phyloP scores from a whole-genome alignment of 768 basidiomycete genomes.

The Mycena floridula region DNA sequence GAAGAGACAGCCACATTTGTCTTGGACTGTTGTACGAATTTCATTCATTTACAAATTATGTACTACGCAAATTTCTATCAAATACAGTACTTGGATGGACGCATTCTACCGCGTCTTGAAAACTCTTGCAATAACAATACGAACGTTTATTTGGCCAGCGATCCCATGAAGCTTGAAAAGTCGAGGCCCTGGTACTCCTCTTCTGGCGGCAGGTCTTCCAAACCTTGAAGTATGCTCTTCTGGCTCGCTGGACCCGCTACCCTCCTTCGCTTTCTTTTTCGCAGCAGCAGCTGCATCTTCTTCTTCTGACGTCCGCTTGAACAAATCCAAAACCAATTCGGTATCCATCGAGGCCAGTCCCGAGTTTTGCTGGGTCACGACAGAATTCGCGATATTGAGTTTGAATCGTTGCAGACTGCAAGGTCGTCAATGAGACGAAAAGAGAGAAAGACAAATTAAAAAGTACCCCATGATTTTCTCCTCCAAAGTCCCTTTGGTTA shows the following conservation, averaged over 20 bases:
- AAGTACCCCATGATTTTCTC: slow-evolving; percentile 99
- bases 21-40: no score
- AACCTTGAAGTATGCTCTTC: slow-evolving; percentile 81
- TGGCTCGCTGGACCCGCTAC: slow-evolving; percentile 57
- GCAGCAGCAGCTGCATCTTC: slow-evolving; percentile 51
- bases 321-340: slow-evolving; percentile 91
- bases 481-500: slow-evolving; percentile 95
- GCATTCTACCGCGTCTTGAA: background rate
- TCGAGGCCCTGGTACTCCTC: slow-evolving; percentile 90
- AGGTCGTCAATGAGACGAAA: slow-evolving; percentile 5
- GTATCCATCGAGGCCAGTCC: slow-evolving; percentile 95
- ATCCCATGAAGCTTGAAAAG: slow-evolving; percentile 82
- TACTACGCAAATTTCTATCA: background rate
- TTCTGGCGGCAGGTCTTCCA: slow-evolving; percentile 88
- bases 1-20: no score
- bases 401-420: slow-evolving; percentile 94
- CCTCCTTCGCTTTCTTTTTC: slow-evolving; percentile 50
- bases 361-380: slow-evolving; percentile 96
- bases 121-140: slow-evolving; percentile 9
- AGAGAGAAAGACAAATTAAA: background rate
- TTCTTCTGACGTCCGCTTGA: slow-evolving; percentile 76
- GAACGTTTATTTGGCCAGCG: slow-evolving; percentile 49
- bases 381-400: slow-evolving; percentile 93
- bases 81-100: background rate
- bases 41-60: no score